Conservation (phyloP, 1,139 yeast species). For the Candida dubliniensis region DNA sequence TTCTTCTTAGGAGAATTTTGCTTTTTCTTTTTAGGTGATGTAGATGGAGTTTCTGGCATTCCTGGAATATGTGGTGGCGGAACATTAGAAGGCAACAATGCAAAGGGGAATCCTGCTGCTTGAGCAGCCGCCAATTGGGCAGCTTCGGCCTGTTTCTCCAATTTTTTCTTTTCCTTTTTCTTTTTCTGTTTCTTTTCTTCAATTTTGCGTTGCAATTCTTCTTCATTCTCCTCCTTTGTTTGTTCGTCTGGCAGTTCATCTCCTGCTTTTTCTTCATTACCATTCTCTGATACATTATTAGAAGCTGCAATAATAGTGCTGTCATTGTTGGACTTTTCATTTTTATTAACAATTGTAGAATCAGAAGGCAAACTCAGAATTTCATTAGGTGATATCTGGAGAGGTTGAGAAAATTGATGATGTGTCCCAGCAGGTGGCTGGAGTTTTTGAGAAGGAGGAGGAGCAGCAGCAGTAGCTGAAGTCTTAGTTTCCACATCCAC, state of each 20-base stretch:
- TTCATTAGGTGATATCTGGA: neutral
- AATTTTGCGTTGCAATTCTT: constrained; percentile 9
- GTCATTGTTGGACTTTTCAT: neutral
- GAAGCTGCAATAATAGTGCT: neutral
- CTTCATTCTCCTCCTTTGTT: constrained; percentile 7
- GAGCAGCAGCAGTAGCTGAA: neutral
- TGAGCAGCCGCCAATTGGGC: constrained; percentile 24
- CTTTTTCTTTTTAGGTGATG: constrained; percentile 5
- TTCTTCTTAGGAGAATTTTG: neutral
- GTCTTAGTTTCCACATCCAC: constrained; percentile 12
- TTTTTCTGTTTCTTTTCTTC: constrained; percentile 13
- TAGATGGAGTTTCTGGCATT: constrained; percentile 2
- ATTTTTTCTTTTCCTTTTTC: constrained; percentile 15
- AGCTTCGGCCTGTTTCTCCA: constrained; percentile 23
- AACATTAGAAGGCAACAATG: constrained; percentile 17
- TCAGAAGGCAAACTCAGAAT: neutral
- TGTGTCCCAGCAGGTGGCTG: constrained; percentile 1
- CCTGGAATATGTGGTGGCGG: constrained; percentile 14
- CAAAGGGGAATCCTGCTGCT: constrained; percentile 19
- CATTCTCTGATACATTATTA: constrained; percentile 18
- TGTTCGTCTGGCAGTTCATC: constrained; percentile 17
- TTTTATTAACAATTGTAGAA: neutral
- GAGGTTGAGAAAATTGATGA: neutral
- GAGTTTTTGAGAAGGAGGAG: neutral
- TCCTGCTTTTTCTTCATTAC: constrained; percentile 1